Percentiles rank a stretch among this genome's conserved stretches.
phyloP scores from a whole-genome alignment of 192 early-diverging fungal genomes.

The Chytriomyces sp. region DNA sequence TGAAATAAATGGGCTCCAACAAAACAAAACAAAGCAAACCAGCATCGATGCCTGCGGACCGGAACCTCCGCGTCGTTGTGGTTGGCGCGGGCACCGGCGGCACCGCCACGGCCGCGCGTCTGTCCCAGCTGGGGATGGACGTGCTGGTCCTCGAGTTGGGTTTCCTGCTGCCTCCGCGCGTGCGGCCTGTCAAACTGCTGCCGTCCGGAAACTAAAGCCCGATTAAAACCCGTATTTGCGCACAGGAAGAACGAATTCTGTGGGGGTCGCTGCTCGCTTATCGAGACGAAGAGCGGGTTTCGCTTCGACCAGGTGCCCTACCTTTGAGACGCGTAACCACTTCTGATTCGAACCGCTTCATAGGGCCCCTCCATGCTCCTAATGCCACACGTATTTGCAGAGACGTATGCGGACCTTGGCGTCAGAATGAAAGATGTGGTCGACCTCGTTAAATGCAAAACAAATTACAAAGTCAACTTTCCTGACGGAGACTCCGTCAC shows the following conservation, averaged over 20 bases:
- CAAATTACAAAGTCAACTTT: constrained; percentile 60
- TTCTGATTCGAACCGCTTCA: background rate
- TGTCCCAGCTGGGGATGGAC: constrained; percentile 34
- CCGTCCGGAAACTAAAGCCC: too few relatives aligned
- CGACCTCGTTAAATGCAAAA: constrained; percentile 48
- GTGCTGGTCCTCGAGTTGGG: constrained; percentile 15
- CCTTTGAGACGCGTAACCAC: too few relatives aligned
- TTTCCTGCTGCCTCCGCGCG: background rate
- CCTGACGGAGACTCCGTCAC: constrained; percentile 50
- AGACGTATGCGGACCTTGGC: constrained; percentile 52
- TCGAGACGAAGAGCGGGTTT: constrained; percentile 51
- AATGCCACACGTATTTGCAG: constrained; percentile 57
- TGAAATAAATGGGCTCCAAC: background rate
- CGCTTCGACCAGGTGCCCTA: constrained; percentile 53
- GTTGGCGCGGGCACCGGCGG: constrained; percentile 62
- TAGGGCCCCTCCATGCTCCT: constrained; percentile 58
- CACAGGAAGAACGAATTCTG: constrained; percentile 56
- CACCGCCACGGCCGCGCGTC: constrained; percentile 52
- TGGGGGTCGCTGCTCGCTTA: constrained; percentile 57
- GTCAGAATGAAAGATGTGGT: constrained; percentile 48
- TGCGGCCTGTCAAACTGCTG: too few relatives aligned
- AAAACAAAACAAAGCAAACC: constrained; percentile 1
- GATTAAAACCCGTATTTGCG: too few relatives aligned
- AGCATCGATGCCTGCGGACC: background rate
- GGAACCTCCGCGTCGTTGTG: constrained; percentile 35